Conservation (phyloP, 1,284 basidiomycete genomes). For the Melampsora larici-populina region DNA sequence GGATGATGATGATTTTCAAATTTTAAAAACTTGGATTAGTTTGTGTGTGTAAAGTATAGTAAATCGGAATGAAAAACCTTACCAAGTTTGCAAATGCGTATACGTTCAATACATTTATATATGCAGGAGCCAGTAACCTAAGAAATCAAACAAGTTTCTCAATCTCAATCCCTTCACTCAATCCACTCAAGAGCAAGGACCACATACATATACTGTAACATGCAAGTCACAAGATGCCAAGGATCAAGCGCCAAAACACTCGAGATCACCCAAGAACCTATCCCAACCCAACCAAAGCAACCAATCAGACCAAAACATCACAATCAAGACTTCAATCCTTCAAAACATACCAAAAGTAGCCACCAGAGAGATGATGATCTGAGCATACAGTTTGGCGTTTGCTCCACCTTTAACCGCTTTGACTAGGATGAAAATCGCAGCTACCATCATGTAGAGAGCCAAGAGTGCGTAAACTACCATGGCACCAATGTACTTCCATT, state of each 20-base stretch:
- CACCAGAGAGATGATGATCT: constrained; percentile 76
- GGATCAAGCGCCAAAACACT: constrained; percentile 70
- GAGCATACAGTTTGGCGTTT: constrained; percentile 61
- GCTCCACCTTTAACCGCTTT: constrained; percentile 10
- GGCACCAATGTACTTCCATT: constrained; percentile 73
- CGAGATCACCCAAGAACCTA: constrained; percentile 63
- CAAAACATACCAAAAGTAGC: constrained; percentile 68
- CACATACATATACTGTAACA: constrained; percentile 77
- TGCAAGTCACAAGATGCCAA: constrained; percentile 96
- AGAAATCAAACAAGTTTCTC: not conserved
- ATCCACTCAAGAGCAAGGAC: constrained; percentile 7
- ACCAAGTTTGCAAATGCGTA: constrained; percentile 64
- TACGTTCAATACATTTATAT: constrained; percentile 73
- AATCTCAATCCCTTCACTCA: not conserved
- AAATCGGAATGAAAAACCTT: constrained; percentile 56
- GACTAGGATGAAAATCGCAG: constrained; percentile 16
- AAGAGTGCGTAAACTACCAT: constrained; percentile 81
- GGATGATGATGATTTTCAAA: constrained; percentile 58
- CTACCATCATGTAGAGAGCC: constrained; percentile 81
- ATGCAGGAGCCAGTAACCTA: constrained; percentile 78
- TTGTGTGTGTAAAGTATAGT: not conserved
- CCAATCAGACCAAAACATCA: not conserved
- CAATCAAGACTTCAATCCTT: constrained; percentile 8
- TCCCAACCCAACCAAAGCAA: constrained; percentile 51
- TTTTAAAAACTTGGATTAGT: not conserved